Conservation (phyloP, 208 protist species). For the Angomonas desouzai region DNA sequence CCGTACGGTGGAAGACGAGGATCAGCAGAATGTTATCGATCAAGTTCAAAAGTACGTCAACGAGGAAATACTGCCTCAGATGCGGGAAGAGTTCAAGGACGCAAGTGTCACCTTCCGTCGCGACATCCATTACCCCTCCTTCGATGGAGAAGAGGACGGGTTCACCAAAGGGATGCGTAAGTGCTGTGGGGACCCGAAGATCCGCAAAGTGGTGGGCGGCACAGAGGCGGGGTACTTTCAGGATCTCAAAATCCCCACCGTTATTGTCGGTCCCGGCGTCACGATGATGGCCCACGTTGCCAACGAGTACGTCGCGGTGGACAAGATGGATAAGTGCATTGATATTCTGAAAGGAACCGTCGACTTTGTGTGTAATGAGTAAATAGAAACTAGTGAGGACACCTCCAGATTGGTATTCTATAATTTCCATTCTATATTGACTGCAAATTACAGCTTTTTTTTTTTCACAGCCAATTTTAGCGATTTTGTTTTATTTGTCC, state of each 20-base stretch:
- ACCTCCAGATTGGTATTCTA: too few relatives aligned
- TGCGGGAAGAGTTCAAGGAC: conserved; percentile 41
- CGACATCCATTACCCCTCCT: conserved; percentile 18
- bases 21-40: conserved; percentile 20
- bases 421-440: too few relatives aligned
- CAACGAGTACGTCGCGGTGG: conserved; percentile 8
- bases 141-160: conserved; percentile 28
- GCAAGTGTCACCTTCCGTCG: conserved; percentile 22
- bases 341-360: too few relatives aligned
- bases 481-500: too few relatives aligned
- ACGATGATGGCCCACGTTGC: background rate
- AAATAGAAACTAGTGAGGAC: too few relatives aligned
- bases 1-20: conserved; percentile 28
- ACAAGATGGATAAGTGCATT: conserved; percentile 9
- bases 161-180: conserved; percentile 26
- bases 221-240: conserved; percentile 17
- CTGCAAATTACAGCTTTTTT: too few relatives aligned
- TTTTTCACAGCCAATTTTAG: too few relatives aligned
- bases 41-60: conserved; percentile 34
- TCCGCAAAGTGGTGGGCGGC: background rate
- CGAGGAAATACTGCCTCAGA: conserved; percentile 23
- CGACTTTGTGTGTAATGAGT: too few relatives aligned
- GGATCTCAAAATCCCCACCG: conserved; percentile 15
- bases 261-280: conserved; percentile 12
- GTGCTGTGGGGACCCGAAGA: background rate